These are phyloP conservation scores for Tothia fuscella DNA, from an alignment of 2,329 filamentous ascomycete genomes.

Conservation along the genomic window DNA sequence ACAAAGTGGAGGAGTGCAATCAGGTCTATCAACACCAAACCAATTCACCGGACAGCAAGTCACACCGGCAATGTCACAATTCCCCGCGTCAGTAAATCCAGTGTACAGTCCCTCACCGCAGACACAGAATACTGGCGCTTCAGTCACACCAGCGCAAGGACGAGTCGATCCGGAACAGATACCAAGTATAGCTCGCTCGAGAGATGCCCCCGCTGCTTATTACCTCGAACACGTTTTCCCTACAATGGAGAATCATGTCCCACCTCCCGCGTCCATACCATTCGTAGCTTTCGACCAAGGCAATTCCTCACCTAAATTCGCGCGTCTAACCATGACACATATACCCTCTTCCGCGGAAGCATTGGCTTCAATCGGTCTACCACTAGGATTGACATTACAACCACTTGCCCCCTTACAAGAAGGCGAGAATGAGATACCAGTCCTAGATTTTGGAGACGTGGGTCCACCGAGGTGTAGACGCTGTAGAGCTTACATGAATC, in stretches of 20 bases:
- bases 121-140: conserved; percentile 24
- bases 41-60: conserved; percentile 38
- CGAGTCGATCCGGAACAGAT: conserved; percentile 85
- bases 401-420: conserved; percentile 72
- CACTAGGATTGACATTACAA: conserved; percentile 78
- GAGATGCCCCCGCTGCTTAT: conserved; percentile 71
- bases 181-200: conserved; percentile 75
- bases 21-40: no score
- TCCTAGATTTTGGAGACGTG: conserved; percentile 85
- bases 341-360: conserved; percentile 77
- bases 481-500: conserved; percentile 95
- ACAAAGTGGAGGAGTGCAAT: conserved; percentile 31
- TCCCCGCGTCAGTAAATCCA: conserved; percentile 46
- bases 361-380: conserved; percentile 66
- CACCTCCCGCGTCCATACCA: conserved; percentile 75
- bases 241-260: conserved; percentile 87
- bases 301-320: conserved; percentile 90
- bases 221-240: conserved; percentile 84
- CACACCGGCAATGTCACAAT: conserved; percentile 43
- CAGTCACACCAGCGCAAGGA: conserved; percentile 44
- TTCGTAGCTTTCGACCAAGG: conserved; percentile 95
- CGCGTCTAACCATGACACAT: conserved; percentile 83
- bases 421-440: conserved; percentile 77
- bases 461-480: conserved; percentile 85
- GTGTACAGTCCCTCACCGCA: conserved; percentile 34